A percentile compares a stretch with the other conserved stretches of the same genome.
phyloP scores from a whole-genome alignment of 1,284 basidiomycete species.

The Ustilago trichophora region DNA sequence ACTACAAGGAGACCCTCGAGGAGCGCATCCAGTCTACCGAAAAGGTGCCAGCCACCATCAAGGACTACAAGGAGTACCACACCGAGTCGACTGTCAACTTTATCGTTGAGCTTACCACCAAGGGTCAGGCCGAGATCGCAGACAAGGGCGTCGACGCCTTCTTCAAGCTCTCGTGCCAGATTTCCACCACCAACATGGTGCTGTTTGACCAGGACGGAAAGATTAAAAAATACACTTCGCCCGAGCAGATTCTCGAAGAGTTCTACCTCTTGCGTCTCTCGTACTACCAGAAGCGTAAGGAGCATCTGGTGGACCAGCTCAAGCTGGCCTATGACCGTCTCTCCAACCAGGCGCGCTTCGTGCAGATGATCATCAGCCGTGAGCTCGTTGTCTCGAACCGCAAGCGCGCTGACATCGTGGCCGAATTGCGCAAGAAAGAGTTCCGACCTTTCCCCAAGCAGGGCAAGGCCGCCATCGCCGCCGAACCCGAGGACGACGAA shows the following conservation, averaged over 20 bases:
- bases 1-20: slow-evolving; percentile 91
- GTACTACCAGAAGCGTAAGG: slow-evolving; percentile 85
- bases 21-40: slow-evolving; percentile 71
- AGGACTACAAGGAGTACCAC: slow-evolving; percentile 70
- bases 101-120: slow-evolving; percentile 80
- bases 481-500: slow-evolving; percentile 70
- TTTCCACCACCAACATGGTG: slow-evolving; percentile 96
- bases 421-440: slow-evolving; percentile 79
- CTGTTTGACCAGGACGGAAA: slow-evolving; percentile 96
- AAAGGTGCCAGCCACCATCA: slow-evolving; percentile 74
- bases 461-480: slow-evolving; percentile 75
- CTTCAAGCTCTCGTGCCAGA: slow-evolving; percentile 86
- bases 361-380: slow-evolving; percentile 92
- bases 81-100: slow-evolving; percentile 94
- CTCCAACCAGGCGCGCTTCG: slow-evolving; percentile 94
- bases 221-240: slow-evolving; percentile 89
- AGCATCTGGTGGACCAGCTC: slow-evolving; percentile 82
- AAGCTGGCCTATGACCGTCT: slow-evolving; percentile 84
- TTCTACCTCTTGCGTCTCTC: slow-evolving; percentile 90
- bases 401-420: slow-evolving; percentile 86
- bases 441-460: slow-evolving; percentile 89
- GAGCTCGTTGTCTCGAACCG: slow-evolving; percentile 90
- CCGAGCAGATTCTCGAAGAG: slow-evolving; percentile 92
- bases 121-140: slow-evolving; percentile 85
- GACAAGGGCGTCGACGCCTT: slow-evolving; percentile 86